These are phyloP conservation scores for Dioscorea alata DNA, from an alignment of 106 monocot species.

Conservation along the genomic window DNA sequence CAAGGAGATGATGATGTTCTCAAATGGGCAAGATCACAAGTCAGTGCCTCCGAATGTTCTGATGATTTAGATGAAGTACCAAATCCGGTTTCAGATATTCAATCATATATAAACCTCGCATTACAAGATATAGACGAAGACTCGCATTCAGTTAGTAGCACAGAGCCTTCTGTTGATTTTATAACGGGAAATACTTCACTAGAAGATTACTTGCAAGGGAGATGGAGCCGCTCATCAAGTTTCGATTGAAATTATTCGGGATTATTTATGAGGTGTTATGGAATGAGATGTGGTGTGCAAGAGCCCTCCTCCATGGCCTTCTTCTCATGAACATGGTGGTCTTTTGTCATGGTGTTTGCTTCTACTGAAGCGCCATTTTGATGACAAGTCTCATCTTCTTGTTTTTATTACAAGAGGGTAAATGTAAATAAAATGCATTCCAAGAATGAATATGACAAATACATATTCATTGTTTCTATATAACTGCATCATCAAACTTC, in stretches of 20 bases:
- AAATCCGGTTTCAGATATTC: constrained; percentile 32
- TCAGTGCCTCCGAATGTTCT: constrained; percentile 18
- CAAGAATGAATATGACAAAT: too few relatives aligned
- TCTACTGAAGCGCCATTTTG: too few relatives aligned
- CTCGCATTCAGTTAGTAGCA: constrained; percentile 43
- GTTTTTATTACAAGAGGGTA: too few relatives aligned
- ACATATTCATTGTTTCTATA: too few relatives aligned
- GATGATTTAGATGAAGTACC: constrained; percentile 33
- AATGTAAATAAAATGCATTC: too few relatives aligned
- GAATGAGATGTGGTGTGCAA: constrained; percentile 35
- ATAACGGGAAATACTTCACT: constrained; percentile 44
- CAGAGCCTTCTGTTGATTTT: constrained; percentile 28
- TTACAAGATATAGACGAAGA: constrained; percentile 69
- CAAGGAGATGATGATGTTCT: constrained; percentile 46
- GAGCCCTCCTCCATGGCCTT: constrained; percentile 26
- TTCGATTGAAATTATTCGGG: constrained; percentile 36
- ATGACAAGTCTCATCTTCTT: too few relatives aligned
- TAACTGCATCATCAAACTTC: too few relatives aligned
- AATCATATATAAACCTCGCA: constrained; percentile 82
- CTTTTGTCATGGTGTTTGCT: not conserved
- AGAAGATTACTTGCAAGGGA: constrained; percentile 62
- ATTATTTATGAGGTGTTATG: not conserved
- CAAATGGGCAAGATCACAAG: constrained; percentile 55
- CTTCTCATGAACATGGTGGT: not conserved
- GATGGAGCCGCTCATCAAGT: constrained; percentile 69